These are phyloP conservation scores for Edaphochlamys debaryana DNA, from an alignment of 139 green algal species.

Conservation along the genomic window DNA sequence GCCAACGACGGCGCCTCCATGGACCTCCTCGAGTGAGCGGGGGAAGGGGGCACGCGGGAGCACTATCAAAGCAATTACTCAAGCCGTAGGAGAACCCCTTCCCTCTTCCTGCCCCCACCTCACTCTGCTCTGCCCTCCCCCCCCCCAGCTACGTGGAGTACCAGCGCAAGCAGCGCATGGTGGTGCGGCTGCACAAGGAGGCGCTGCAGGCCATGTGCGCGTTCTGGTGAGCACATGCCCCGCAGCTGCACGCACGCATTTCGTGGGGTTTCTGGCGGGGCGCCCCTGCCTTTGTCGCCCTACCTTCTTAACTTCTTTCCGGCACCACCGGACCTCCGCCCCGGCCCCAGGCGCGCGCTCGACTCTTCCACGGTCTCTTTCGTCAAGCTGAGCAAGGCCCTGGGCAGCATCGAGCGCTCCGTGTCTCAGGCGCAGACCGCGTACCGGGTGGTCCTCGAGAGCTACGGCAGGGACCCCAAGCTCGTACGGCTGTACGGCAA, in stretches of 20 bases:
- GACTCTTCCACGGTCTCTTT: not conserved
- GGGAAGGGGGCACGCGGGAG: too few species aligned
- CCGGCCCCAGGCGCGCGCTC: not conserved
- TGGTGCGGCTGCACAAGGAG: constrained; percentile 5
- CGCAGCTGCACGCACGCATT: too few species aligned
- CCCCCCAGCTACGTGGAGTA: constrained; percentile 18
- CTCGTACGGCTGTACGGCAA: constrained; percentile 38
- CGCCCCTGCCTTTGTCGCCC: too few species aligned
- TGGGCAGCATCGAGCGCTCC: constrained; percentile 25
- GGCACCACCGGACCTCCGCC: too few species aligned
- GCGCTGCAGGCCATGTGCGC: constrained; percentile 3
- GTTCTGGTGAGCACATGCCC: constrained; percentile 1
- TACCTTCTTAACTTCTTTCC: too few species aligned
- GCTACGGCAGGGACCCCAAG: constrained; percentile 39
- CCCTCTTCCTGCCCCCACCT: not conserved
- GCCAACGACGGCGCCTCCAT: not conserved
- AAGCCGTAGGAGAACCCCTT: too few species aligned
- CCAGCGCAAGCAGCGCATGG: constrained; percentile 17
- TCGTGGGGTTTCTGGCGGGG: not conserved
- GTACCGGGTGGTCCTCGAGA: constrained; percentile 41
- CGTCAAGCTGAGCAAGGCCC: not conserved
- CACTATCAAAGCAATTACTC: too few species aligned
- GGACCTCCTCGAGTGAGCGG: constrained; percentile 2
- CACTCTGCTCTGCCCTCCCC: not conserved
- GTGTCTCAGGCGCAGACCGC: constrained; percentile 15